A percentile compares a stretch with the other conserved stretches of the same genome.
These are phyloP conservation scores for Chalaropsis thielavioides DNA, from an alignment of 2,329 filamentous ascomycete genomes.

Conservation along the genomic window DNA sequence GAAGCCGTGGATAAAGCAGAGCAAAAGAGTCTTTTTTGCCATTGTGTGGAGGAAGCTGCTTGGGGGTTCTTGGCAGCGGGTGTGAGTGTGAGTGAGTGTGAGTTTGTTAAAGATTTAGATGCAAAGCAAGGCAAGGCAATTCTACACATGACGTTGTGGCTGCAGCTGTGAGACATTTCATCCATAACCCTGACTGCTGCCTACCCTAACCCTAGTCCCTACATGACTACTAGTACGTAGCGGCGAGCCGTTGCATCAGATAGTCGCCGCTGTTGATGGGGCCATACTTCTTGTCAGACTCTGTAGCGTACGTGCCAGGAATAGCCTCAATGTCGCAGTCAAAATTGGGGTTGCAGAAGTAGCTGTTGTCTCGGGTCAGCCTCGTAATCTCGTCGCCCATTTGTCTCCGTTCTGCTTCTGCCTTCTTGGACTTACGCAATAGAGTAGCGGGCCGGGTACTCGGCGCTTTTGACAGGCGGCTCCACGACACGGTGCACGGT, in stretches of 20 bases:
- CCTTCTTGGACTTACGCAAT: conserved; percentile 48
- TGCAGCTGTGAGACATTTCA: neutral
- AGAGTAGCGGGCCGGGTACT: conserved; percentile 67
- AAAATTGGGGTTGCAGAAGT: conserved; percentile 82
- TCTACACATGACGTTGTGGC: neutral
- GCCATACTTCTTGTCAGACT: conserved; percentile 62
- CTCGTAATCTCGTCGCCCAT: neutral
- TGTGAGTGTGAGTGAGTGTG: neutral
- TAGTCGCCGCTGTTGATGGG: conserved; percentile 71
- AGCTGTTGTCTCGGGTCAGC: conserved; percentile 29
- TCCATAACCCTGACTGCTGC: no score
- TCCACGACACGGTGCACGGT: conserved; percentile 85
- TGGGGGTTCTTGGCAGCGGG: neutral
- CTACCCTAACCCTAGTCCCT: neutral
- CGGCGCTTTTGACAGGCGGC: conserved; percentile 47
- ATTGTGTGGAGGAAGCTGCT: neutral
- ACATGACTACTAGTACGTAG: conserved; percentile 44
- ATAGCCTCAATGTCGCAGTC: conserved; percentile 63
- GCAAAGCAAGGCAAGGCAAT: neutral
- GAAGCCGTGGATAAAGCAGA: conserved; percentile 83
- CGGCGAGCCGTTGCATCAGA: conserved; percentile 58
- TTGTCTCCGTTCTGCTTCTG: neutral
- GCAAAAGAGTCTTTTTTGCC: conserved; percentile 64
- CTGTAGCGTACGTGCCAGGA: conserved; percentile 54
- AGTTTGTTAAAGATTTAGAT: neutral